These are phyloP conservation scores for Epichloe uncinata DNA, from an alignment of 2,329 filamentous ascomycete genomes.

Conservation along the genomic window DNA sequence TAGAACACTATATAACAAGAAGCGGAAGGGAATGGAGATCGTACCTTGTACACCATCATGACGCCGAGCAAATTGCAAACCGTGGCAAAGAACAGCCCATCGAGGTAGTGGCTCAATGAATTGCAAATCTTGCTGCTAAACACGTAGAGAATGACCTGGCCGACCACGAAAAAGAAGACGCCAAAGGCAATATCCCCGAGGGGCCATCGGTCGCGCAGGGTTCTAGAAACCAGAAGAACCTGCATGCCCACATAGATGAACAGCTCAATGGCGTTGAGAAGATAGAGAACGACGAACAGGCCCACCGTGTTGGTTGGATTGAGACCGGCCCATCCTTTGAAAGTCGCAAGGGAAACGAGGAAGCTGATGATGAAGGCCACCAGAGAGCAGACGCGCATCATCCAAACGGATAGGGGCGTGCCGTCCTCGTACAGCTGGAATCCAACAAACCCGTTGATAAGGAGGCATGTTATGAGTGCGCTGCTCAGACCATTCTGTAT, in stretches of 20 bases:
- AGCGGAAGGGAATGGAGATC: conserved; percentile 9
- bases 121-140: conserved; percentile 79
- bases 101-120: conserved; percentile 77
- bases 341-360: conserved; percentile 78
- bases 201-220: conserved; percentile 90
- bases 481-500: conserved; percentile 76
- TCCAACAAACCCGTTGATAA: conserved; percentile 96
- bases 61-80: conserved; percentile 87
- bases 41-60: conserved; percentile 99
- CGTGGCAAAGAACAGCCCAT: conserved; percentile 88
- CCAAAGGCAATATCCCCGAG: conserved; percentile 85
- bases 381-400: conserved; percentile 65
- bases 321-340: conserved; percentile 81
- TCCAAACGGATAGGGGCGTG: conserved; percentile 85
- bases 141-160: conserved; percentile 85
- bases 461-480: conserved; percentile 72
- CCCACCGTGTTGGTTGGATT: conserved; percentile 76
- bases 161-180: conserved; percentile 78
- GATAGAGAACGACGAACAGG: conserved; percentile 81
- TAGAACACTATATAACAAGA: background rate
- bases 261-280: conserved; percentile 79
- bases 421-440: conserved; percentile 98
- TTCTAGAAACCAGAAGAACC: conserved; percentile 75
- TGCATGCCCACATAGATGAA: conserved; percentile 80
- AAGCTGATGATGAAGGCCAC: conserved; percentile 79